These are phyloP conservation scores for Fomitiporia mediterranea DNA, from an alignment of 1,284 basidiomycete genomes.

Conservation along the genomic window DNA sequence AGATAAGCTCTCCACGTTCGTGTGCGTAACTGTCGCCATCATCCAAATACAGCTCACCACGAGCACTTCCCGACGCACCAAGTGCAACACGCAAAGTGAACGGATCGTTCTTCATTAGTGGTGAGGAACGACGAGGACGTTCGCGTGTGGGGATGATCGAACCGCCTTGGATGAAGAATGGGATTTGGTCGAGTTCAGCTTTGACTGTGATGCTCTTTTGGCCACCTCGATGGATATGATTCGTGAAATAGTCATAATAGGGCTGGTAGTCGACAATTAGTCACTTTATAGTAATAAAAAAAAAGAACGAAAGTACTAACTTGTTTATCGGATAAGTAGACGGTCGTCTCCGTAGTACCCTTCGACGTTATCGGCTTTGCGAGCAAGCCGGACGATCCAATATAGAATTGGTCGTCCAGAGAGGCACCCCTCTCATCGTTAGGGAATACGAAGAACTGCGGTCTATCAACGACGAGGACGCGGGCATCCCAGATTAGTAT, in stretches of 20 bases:
- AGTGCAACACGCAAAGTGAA: conserved; percentile 89
- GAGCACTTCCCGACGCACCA: conserved; percentile 58
- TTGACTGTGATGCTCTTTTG: conserved; percentile 68
- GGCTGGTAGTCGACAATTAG: conserved; percentile 43
- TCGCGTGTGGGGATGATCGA: conserved; percentile 86
- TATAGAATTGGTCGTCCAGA: conserved; percentile 92
- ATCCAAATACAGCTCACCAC: conserved; percentile 91
- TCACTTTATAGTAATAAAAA: background rate
- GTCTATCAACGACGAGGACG: conserved; percentile 41
- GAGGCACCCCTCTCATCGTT: conserved; percentile 80
- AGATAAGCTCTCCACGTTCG: conserved; percentile 76
- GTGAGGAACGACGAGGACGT: conserved; percentile 80
- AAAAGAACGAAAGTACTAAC: conserved; percentile 35
- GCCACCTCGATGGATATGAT: conserved; percentile 60
- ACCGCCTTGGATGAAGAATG: conserved; percentile 89
- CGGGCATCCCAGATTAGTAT: background rate
- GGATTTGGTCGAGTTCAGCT: conserved; percentile 76
- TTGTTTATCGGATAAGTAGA: conserved; percentile 90
- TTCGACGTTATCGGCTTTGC: conserved; percentile 87
- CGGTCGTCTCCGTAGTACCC: conserved; percentile 62
- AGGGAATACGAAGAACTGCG: conserved; percentile 93
- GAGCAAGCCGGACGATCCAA: conserved; percentile 85
- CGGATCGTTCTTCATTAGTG: conserved; percentile 88
- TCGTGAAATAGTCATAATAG: conserved; percentile 92
- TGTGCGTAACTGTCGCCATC: conserved; percentile 79